A percentile compares a stretch with the other conserved stretches of the same genome.
Conservation (phyloP, 371 early-diverging fungal genomes). For the Mortierella sp. region DNA sequence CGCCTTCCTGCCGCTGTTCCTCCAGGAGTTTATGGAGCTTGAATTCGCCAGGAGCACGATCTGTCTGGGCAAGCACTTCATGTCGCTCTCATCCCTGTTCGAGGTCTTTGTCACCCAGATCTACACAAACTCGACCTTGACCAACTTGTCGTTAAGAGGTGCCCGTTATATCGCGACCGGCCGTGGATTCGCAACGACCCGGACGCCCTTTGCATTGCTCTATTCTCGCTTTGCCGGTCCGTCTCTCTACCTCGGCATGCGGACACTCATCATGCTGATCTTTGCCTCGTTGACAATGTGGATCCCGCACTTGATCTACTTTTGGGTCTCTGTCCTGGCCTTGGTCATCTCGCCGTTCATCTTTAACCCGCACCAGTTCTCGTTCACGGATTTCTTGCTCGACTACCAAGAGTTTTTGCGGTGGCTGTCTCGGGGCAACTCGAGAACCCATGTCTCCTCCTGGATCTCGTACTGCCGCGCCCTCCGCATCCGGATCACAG, state of each 20-base stretch:
- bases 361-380: slow-evolving; percentile 89
- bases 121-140: slow-evolving; percentile 86
- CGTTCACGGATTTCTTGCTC: slow-evolving; percentile 78
- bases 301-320: slow-evolving; percentile 84
- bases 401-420: slow-evolving; percentile 86
- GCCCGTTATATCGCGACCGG: slow-evolving; percentile 93
- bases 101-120: slow-evolving; percentile 94
- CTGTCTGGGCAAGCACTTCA: slow-evolving; percentile 85
- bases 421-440: slow-evolving; percentile 88
- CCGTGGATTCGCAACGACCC: slow-evolving; percentile 92
- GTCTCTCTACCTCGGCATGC: slow-evolving; percentile 84
- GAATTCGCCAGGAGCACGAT: slow-evolving; percentile 82
- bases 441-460: slow-evolving; percentile 78
- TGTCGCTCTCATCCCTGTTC: slow-evolving; percentile 89
- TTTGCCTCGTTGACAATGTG: slow-evolving; percentile 81
- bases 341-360: slow-evolving; percentile 83
- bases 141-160: slow-evolving; percentile 87
- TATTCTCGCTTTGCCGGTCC: slow-evolving; percentile 86
- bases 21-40: slow-evolving; percentile 89
- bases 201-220: slow-evolving; percentile 81
- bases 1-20: slow-evolving; percentile 87
- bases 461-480: slow-evolving; percentile 86
- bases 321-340: slow-evolving; percentile 88
- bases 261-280: slow-evolving; percentile 77
- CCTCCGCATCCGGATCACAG: slow-evolving; percentile 82